phyloP scores from a whole-genome alignment of 164 flowering plant species.

The Akebia trifoliata region DNA sequence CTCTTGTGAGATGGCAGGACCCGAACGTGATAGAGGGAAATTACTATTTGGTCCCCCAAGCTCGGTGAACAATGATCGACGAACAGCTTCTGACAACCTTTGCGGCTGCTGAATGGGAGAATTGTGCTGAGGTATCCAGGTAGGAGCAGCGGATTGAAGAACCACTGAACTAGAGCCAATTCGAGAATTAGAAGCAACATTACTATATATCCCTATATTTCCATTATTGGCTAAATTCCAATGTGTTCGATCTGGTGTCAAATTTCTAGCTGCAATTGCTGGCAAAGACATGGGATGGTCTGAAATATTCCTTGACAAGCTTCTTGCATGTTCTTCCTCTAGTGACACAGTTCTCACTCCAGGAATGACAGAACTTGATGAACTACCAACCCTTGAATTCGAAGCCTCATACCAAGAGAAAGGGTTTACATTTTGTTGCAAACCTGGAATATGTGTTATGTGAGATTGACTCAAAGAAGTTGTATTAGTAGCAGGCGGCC shows the following conservation, averaged over 20 bases:
- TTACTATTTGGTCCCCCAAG: conserved; percentile 32
- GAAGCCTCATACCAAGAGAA: conserved; percentile 38
- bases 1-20: conserved; percentile 31
- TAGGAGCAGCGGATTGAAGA: conserved; percentile 30
- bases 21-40: conserved; percentile 21
- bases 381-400: conserved; percentile 30
- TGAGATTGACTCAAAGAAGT: conserved; percentile 28
- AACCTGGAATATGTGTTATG: conserved; percentile 20
- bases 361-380: conserved; percentile 24
- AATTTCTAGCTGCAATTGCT: conserved; percentile 34
- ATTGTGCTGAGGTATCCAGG: conserved; percentile 33
- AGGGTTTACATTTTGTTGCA: conserved; percentile 25
- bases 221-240: conserved; percentile 33
- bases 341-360: conserved; percentile 25
- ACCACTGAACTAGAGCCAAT: conserved; percentile 31
- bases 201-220: conserved; percentile 29
- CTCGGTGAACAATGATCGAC: conserved; percentile 43
- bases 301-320: conserved; percentile 30
- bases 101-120: conserved; percentile 33
- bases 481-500: conserved; percentile 25
- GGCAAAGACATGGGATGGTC: conserved; percentile 50
- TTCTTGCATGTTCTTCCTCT: conserved; percentile 37
- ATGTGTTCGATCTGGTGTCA: conserved; percentile 25
- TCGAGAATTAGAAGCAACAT: conserved; percentile 44
- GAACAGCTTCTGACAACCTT: conserved; percentile 52